These are phyloP conservation scores for Diaporthe helianthi DNA, from an alignment of 2,329 filamentous ascomycete genomes.

Conservation along the genomic window DNA sequence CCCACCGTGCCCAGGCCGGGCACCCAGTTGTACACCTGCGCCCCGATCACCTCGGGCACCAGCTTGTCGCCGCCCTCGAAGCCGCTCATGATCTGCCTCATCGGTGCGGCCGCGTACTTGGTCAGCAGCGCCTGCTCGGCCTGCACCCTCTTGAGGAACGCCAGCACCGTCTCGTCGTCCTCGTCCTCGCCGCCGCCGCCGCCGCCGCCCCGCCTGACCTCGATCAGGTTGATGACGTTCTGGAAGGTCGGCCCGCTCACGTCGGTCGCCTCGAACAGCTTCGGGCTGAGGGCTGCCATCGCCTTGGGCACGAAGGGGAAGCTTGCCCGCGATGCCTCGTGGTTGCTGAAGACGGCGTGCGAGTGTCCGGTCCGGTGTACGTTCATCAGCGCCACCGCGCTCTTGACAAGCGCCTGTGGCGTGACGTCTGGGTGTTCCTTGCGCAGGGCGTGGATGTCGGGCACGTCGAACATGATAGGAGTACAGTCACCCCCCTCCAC, in stretches of 20 bases:
- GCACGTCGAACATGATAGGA: constrained; percentile 31
- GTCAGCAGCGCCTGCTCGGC: constrained; percentile 34
- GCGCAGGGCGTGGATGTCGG: constrained; percentile 31
- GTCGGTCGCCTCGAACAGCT: constrained; percentile 34
- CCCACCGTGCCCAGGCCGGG: constrained; percentile 33
- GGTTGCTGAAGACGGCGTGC: constrained; percentile 36
- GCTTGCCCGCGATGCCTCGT: constrained; percentile 33
- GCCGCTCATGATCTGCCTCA: constrained; percentile 31
- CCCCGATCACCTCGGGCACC: constrained; percentile 30
- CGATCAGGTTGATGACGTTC: constrained; percentile 34
- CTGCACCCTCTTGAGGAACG: constrained; percentile 33
- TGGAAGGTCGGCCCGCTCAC: constrained; percentile 36
- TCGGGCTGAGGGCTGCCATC: constrained; percentile 27
- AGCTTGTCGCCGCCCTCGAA: constrained; percentile 2
- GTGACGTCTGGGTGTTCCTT: constrained; percentile 26
- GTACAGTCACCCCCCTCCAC: constrained; percentile 28
- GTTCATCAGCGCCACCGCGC: constrained; percentile 35
- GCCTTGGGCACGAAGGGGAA: constrained; percentile 34
- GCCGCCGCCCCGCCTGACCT: neutral
- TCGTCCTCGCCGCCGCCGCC: no score
- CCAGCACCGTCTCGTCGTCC: constrained; percentile 33
- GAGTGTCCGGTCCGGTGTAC: constrained; percentile 34
- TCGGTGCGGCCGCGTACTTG: constrained; percentile 30
- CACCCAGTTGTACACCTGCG: constrained; percentile 35
- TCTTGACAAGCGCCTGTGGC: constrained; percentile 32